Percentiles rank a stretch among this genome's conserved stretches.
Conservation (phyloP, 495 filamentous ascomycete genomes). For the Tuber borchii region DNA sequence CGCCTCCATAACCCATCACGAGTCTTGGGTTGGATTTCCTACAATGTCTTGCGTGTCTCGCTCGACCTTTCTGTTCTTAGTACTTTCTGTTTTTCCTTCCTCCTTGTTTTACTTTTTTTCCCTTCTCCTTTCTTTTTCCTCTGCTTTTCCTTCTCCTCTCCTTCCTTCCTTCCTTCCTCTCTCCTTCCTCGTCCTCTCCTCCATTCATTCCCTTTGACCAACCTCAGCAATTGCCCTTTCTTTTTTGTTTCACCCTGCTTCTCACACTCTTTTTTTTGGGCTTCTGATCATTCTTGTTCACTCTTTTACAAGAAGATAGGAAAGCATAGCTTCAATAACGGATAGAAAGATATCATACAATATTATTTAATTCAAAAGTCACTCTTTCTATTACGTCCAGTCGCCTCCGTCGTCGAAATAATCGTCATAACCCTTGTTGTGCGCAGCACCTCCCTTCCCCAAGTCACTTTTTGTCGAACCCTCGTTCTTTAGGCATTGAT, state of each 20-base stretch:
- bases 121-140: slow-evolving; percentile 9
- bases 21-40: neutral
- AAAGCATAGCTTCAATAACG: slow-evolving; percentile 4
- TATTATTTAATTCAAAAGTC: slow-evolving; percentile 14
- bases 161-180: slow-evolving; percentile 5
- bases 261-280: slow-evolving; percentile 15
- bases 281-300: slow-evolving; percentile 36
- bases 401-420: slow-evolving; percentile 17
- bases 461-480: neutral
- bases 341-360: slow-evolving; percentile 12
- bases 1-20: neutral
- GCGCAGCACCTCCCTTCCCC: neutral
- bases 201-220: slow-evolving; percentile 12
- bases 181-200: slow-evolving; percentile 13
- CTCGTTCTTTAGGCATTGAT: neutral
- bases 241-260: neutral
- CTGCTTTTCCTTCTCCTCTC: slow-evolving; percentile 5
- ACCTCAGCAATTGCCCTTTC: neutral
- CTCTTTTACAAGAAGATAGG: slow-evolving; percentile 31
- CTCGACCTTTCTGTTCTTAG: neutral
- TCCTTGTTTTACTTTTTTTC: neutral
- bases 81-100: neutral
- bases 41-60: neutral
- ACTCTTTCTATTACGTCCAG: slow-evolving; percentile 10
- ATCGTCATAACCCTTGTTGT: neutral